These are phyloP conservation scores for Diplodia corticola DNA, from an alignment of 2,329 filamentous ascomycete genomes.

Conservation along the genomic window DNA sequence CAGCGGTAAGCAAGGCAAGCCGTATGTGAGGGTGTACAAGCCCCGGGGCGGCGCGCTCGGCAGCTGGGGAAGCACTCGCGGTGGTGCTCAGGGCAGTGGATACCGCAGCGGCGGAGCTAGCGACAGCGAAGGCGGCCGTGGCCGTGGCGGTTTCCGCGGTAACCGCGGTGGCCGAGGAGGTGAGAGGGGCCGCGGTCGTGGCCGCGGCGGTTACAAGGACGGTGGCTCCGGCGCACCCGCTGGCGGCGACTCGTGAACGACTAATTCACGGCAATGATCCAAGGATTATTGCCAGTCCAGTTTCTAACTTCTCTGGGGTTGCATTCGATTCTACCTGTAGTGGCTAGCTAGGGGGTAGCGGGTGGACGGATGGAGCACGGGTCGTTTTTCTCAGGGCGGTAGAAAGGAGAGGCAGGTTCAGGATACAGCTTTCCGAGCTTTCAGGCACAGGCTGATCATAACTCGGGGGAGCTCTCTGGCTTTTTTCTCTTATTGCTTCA, in stretches of 20 bases:
- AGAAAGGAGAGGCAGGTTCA: conserved; percentile 11
- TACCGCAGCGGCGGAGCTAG: conserved; percentile 85
- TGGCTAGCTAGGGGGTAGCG: conserved; percentile 21
- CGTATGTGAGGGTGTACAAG: conserved; percentile 80
- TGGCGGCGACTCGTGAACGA: conserved; percentile 18
- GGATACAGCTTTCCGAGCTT: conserved; percentile 12
- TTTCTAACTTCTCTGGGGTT: conserved; percentile 16
- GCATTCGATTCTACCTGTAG: conserved; percentile 17
- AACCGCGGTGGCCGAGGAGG: conserved; percentile 54
- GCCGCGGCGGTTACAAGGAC: conserved; percentile 30
- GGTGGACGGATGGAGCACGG: conserved; percentile 8
- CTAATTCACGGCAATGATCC: background rate
- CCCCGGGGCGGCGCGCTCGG: conserved; percentile 57
- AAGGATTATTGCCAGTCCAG: background rate
- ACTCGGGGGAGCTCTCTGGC: conserved; percentile 18
- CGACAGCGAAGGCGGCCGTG: conserved; percentile 69
- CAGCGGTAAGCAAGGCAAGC: conserved; percentile 73
- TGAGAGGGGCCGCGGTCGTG: conserved; percentile 29
- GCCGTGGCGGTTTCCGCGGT: conserved; percentile 46
- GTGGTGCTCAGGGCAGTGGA: conserved; percentile 65
- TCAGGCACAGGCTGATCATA: conserved; percentile 9
- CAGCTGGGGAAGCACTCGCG: conserved; percentile 63
- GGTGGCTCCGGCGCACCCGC: conserved; percentile 2
- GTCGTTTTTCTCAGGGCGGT: conserved; percentile 6
- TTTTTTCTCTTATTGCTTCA: conserved; percentile 14